These are phyloP conservation scores for Cyberlindnera mrakii DNA, from an alignment of 805 yeast genomes.

Conservation along the genomic window DNA sequence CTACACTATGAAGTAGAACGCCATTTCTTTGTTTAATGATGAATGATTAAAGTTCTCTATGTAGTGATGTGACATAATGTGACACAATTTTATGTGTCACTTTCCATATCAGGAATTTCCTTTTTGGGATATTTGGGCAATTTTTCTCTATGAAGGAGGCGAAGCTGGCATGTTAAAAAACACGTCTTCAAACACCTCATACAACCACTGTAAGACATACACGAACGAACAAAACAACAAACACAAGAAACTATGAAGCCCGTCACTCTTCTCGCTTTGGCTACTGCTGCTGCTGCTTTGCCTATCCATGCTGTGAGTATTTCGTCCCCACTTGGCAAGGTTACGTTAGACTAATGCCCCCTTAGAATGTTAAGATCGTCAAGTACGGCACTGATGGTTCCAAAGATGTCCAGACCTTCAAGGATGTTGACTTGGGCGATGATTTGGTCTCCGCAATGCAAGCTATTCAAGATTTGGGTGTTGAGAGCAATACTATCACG, in stretches of 20 bases:
- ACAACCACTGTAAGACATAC: background rate
- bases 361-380: conserved; percentile 15
- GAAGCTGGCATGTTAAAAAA: background rate
- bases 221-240: background rate
- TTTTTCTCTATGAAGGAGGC: too few species aligned
- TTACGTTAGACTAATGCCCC: background rate
- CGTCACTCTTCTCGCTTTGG: conserved; percentile 8
- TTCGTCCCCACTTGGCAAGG: background rate
- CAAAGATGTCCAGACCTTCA: conserved; percentile 6
- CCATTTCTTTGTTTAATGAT: too few species aligned
- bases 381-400: conserved; percentile 10
- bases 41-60: too few species aligned
- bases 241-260: conserved; percentile 14
- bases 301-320: conserved; percentile 22
- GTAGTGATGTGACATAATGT: too few species aligned
- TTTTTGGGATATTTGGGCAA: too few species aligned
- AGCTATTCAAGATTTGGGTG: conserved; percentile 1
- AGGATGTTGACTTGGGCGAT: conserved; percentile 18
- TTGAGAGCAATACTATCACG: background rate
- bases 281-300: conserved; percentile 12
- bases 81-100: too few species aligned
- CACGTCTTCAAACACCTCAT: background rate
- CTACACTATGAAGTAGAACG: too few species aligned
- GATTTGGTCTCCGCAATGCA: conserved; percentile 9
- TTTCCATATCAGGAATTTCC: too few species aligned